Base-by-base conservation (phyloP, 352 stramenopile genomes). In the Globisporangium rhizosaccharum region DNA sequence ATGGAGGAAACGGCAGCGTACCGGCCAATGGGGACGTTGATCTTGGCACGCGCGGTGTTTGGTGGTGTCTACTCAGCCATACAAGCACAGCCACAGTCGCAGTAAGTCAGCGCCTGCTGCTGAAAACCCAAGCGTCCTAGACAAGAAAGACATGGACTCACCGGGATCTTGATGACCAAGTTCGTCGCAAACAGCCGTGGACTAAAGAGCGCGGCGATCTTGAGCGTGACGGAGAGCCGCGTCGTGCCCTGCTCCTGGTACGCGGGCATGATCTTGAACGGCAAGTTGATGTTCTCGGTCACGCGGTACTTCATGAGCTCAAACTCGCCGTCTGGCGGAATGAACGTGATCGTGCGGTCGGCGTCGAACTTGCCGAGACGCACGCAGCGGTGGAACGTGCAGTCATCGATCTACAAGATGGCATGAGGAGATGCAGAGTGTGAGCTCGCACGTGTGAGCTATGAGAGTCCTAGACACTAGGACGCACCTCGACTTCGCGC, bases 221-320 rank as follows among this genome's bases (percentile, higher is more conserved):
- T 92, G n/a, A 92, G 73, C 46, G 82, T 89, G 28, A 92, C 75
- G 11, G 82, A 89, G 47, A 92, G 73, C 15, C 82, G 77, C 23
- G 82, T 92, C 8, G 82, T 88, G 59, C 79, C 79, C 66, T 97
- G 88, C 79, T 99, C 96, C 74, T 98, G 92, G 53, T 98, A 96
- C 42, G 96, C 93, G 18, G 97, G 95, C 76, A 99, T 98, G 62
- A 99, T 93, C 67, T 96, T 89, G 73, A 99, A 99, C n/a, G 96
- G 96, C 48, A 98, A 63, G 70, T 98, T 98, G 61, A 99, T 97
- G 73, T 98, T 98, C 75, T 98, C 96, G 10, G 90, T 98, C 52
- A 98, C 93, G 37, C 92, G 89, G 72, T 98, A 98, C 73, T 96
- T 94, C 97, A 99, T 99, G 50, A 99, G 78, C 75, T 99, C 96